Percentiles rank a stretch among this genome's conserved stretches.
These are phyloP conservation scores for Candida tetrigidarum DNA, from an alignment of 1,139 yeast species.

Conservation along the genomic window DNA sequence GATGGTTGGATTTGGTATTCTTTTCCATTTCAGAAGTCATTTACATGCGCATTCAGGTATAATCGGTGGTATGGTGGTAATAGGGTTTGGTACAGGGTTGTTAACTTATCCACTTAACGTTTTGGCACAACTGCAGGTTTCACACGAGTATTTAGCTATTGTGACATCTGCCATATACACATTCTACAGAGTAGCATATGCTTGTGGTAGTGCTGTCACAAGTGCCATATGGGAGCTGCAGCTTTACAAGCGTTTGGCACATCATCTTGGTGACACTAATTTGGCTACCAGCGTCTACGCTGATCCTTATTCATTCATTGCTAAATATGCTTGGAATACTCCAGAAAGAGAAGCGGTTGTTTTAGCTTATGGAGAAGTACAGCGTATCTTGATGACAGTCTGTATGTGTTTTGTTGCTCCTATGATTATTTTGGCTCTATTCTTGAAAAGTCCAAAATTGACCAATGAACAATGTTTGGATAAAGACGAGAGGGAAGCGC, in stretches of 20 bases:
- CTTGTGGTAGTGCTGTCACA: slow-evolving; percentile 38
- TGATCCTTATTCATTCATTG: slow-evolving; percentile 32
- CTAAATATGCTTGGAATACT: slow-evolving; percentile 35
- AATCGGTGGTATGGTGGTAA: slow-evolving; percentile 35
- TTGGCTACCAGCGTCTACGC: slow-evolving; percentile 32
- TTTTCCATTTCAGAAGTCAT: slow-evolving; percentile 38
- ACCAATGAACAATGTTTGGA: slow-evolving; percentile 27
- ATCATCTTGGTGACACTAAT: slow-evolving; percentile 24
- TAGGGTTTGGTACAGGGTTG: slow-evolving; percentile 44
- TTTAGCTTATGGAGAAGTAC: slow-evolving; percentile 36
- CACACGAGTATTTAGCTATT: slow-evolving; percentile 44
- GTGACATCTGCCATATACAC: slow-evolving; percentile 37
- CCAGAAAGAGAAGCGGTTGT: slow-evolving; percentile 35
- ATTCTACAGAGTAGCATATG: slow-evolving; percentile 39
- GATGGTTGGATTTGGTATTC: slow-evolving; percentile 40
- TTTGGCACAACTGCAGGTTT: slow-evolving; percentile 36
- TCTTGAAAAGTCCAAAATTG: slow-evolving; percentile 38
- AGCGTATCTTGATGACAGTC: slow-evolving; percentile 35
- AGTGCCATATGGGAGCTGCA: slow-evolving; percentile 45
- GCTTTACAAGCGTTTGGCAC: slow-evolving; percentile 23
- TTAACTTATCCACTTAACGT: slow-evolving; percentile 40
- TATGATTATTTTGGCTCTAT: slow-evolving; percentile 31
- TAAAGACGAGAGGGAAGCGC: slow-evolving; percentile 14
- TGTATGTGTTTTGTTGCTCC: slow-evolving; percentile 39
- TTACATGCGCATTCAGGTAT: slow-evolving; percentile 33